Evolutionary conservation across 2,329 filamentous ascomycete genomes (phyloP), one percentile per base, ranked within the genome.

Genomic region (Sphaerulina vaccinii): DNA sequence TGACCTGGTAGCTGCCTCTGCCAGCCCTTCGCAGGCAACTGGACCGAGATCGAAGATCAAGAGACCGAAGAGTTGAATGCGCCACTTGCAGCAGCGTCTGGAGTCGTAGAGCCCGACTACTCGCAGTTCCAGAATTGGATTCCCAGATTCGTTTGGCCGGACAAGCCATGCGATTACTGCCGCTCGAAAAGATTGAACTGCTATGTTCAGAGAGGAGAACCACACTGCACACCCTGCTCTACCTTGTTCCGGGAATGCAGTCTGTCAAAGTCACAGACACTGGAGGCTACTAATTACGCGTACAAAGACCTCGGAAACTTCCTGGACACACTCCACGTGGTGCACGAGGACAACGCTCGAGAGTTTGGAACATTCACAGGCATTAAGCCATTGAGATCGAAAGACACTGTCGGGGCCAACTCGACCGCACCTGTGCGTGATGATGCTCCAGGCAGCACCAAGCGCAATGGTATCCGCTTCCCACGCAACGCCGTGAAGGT

Each of bases 401-500:
- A 60, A 43, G 51, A 45, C 11, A 43, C 39, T 16, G 51, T 32
- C 24, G 59, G 52, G 33, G 55, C 58, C 19, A 52, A 51, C 3
- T 40, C 51, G 2, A 59, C 59, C 21, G 39, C 40, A 5, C 32
- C 48, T 5, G 15, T 22, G 2, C 42, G 49, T 13, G 67, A 68
- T 41, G 66, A 66, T 44, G 59, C 70, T 55, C 70, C 60, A 57
- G 65, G 66, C 11, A 68, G 62, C 51, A 51, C 56, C 8, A 68
- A 65, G 45, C 59, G 65, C 1, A 82, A 82, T 55, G 87, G 83
- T 47, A 82, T 86, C 44, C 82, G 89, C 11, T 91, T 96, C 70
- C 89, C 90, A 3, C 78, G 87, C 57, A 85, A 90, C 60, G 88
- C 89, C 0, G 81, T 93, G 56, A 87, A 86, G 61, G 81, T 90